These are phyloP conservation scores for Cucurbita ficifolia DNA, from an alignment of 306 rosid species.

Conservation along the genomic window DNA sequence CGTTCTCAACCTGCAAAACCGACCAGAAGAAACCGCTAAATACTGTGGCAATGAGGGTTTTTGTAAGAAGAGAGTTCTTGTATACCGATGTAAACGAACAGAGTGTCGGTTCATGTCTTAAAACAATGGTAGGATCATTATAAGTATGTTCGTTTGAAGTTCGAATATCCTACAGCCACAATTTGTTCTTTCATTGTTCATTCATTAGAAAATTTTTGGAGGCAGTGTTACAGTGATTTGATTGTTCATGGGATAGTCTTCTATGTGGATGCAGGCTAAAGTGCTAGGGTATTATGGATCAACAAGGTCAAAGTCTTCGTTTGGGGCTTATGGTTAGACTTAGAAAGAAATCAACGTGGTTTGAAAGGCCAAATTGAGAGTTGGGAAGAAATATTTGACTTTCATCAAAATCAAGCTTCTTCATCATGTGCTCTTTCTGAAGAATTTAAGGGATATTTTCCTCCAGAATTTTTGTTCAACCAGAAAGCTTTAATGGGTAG, in stretches of 20 bases:
- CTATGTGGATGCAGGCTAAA: neutral
- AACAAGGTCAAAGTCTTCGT: neutral
- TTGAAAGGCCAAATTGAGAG: neutral
- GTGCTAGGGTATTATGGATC: neutral
- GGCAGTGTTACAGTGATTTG: neutral
- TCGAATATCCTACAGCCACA: neutral
- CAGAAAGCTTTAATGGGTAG: neutral
- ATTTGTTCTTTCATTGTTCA: neutral
- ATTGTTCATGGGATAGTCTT: neutral
- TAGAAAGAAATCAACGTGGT: neutral
- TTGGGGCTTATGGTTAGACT: neutral
- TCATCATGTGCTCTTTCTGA: neutral
- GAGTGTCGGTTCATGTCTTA: neutral
- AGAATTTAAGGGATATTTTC: neutral
- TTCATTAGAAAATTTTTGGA: neutral
- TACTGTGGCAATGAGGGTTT: neutral
- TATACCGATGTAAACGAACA: neutral
- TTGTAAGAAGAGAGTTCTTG: neutral
- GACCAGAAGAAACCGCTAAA: neutral
- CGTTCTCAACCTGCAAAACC: constrained; percentile 2
- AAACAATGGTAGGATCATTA: neutral
- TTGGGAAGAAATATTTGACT: neutral
- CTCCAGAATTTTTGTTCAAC: neutral
- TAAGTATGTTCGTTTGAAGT: neutral
- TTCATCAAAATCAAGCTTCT: neutral